Evolutionary conservation across 2,329 filamentous ascomycete species (phyloP), one percentile per base, ranked within the genome.

Genomic region (Microsporum ferrugineum): DNA sequence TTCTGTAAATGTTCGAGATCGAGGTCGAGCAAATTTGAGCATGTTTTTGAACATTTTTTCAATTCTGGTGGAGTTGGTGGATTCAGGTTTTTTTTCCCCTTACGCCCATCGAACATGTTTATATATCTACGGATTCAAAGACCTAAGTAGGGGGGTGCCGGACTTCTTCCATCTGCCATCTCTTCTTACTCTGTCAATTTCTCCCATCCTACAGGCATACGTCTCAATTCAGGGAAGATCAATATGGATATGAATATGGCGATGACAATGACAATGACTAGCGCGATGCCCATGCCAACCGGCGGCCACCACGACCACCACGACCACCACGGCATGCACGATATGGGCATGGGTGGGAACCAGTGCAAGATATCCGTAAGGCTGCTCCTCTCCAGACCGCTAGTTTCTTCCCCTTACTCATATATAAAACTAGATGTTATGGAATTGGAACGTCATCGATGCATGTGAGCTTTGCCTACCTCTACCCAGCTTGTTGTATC

Each of bases 391-490:
- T 12, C 27, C 23, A 51, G 14, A 51, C 45, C 23, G 4, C 33
- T 41, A 14, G 43, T 43, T 23, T 47, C 36, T n/a, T 47, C 7
- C 34, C 45, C 12, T 34, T 29, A 29, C 57, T 59, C 36, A 59
- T 38, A 47, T 61, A 38, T 31, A 57, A 33, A 45, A 8, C 27
- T 36, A 88, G 86, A 91, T 90, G 88, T 77, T 89, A 45, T 89
- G 87, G 86, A 91, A 90, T 72, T 89, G 86, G 86, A 79, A 88
- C 71, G 87, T 85, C 2, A 77, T 88, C 70, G 84, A 88, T 70
- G 75, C 85, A 23, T 89, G 78, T 71, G 68, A 45, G 65, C 55
- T 27, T 60, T 29, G n/a, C 23, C 33, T 10, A 41, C 39, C 38
- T 12, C 51, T 53, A 17, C 47, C 36, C 6, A 17, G 17, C 31